Conservation (phyloP, 805 yeast genomes). For the Metschnikowia lochheadii region DNA sequence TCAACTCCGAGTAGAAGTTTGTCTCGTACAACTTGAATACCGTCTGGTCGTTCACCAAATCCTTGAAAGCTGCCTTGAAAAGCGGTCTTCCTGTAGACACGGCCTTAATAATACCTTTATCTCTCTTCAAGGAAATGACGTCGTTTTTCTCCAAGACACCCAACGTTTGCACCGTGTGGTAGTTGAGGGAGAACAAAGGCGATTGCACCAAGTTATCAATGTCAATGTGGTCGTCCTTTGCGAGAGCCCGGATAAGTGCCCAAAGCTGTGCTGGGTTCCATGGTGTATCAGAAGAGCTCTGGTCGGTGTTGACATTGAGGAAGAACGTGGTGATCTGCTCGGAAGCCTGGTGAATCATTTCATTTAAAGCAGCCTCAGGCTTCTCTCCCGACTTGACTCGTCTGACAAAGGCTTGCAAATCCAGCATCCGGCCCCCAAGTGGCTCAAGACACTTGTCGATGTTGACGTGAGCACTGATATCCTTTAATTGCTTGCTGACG, state of each 20-base stretch:
- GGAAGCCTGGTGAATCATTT: constrained; percentile 79
- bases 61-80: constrained; percentile 71
- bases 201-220: constrained; percentile 51
- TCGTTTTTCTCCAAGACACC: constrained; percentile 76
- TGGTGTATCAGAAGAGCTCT: constrained; percentile 33
- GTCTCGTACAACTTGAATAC: constrained; percentile 62
- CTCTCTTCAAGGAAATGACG: constrained; percentile 64
- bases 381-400: constrained; percentile 85
- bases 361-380: constrained; percentile 69
- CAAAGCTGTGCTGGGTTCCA: constrained; percentile 84
- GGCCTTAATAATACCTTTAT: constrained; percentile 66
- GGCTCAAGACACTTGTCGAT: constrained; percentile 63
- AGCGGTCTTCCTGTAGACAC: constrained; percentile 83
- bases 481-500: constrained; percentile 53
- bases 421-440: constrained; percentile 93
- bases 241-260: constrained; percentile 67
- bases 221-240: constrained; percentile 42
- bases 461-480: constrained; percentile 21
- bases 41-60: constrained; percentile 54
- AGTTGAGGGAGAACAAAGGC: constrained; percentile 57
- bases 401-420: constrained; percentile 83
- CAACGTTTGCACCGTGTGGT: constrained; percentile 45
- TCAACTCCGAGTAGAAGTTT: constrained; percentile 49
- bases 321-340: constrained; percentile 85
- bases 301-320: constrained; percentile 27